Evolutionary conservation across 306 rosid genomes (phyloP).

Genomic region (Mimosa bimucronata): DNA sequence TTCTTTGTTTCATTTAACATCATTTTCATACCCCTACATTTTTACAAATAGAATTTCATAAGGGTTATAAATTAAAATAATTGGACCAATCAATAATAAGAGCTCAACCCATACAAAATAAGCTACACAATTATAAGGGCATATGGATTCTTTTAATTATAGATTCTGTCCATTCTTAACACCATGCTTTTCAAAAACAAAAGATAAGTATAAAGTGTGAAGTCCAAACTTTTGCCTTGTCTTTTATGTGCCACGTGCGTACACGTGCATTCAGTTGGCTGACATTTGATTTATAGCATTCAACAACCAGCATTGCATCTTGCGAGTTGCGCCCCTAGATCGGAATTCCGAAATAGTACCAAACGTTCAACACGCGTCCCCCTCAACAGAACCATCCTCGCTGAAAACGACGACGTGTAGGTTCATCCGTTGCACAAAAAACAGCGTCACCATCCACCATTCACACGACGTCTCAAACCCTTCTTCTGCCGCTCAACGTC

Average conservation of each 20-base stretch:
- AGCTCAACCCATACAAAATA: no score
- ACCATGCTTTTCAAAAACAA: no score
- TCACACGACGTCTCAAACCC: not conserved
- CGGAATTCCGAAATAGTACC: not conserved
- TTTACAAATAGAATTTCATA: no score
- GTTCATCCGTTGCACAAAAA: not conserved
- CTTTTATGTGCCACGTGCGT: not conserved
- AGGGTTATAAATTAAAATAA: no score
- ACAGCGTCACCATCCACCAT: not conserved
- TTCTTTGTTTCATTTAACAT: no score
- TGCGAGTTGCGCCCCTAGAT: not conserved
- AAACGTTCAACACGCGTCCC: not conserved
- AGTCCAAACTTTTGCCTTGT: not conserved
- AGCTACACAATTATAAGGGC: no score
- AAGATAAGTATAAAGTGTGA: not conserved
- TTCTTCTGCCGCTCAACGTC: not conserved
- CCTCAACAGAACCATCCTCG: not conserved
- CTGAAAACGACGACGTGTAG: not conserved
- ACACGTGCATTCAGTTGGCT: not conserved
- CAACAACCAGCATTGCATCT: not conserved
- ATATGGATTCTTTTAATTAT: no score
- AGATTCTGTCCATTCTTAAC: no score
- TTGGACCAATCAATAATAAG: no score
- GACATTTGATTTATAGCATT: not conserved
- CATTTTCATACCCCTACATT: no score